Evolutionary conservation across 768 basidiomycete genomes (phyloP), one percentile per base, ranked within the genome.

Genomic region (Calocera cornea): DNA sequence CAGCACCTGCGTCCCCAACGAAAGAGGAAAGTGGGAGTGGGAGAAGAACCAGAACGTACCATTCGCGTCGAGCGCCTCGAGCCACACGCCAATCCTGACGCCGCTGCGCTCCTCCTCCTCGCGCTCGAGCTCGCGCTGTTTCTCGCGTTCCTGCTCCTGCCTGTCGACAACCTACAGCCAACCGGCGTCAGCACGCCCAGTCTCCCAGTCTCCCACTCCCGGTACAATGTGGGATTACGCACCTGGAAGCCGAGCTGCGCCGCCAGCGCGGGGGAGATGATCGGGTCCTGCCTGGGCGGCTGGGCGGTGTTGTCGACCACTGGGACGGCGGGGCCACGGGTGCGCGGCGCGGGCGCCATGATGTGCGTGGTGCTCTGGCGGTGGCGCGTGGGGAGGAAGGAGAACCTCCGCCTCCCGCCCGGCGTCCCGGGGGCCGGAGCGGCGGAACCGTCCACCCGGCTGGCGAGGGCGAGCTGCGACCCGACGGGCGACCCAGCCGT

Each of bases 61-160:
- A 36, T 87, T 82, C 63, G 86, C 86, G 67, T 93, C 91, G 33
- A 95, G 79, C 2, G 92, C 94, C 22, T 87, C 88, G 40, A 97
- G 81, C 33, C 85, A 81, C 70, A 97, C 95, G 22, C 85, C 83
- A 19, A 91, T 83, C 69, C 86, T 83, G 36, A 95, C 87, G 14
- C 91, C 92, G 65, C 86, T 79, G 41, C 78, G 79, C 24, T 83
- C 81, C 24, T 83, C 81, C 19, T 79, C 81, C 68, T 19, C 5
- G 8, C 44, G 7, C 19, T 47, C 44, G 8, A 19, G 5, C 44
- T 47, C 44, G 19, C 44, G 44, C 44, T 47, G 44, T 19, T 81
- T 80, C 34, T 76, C 79, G 8, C 49, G 66, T 0, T 75, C 78
- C 66, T 79, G 79, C 3, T 81, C 74, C 68, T 82, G 83, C 33